Conservation (phyloP, 2,329 filamentous ascomycete species). For the Colletotrichum melonis region DNA sequence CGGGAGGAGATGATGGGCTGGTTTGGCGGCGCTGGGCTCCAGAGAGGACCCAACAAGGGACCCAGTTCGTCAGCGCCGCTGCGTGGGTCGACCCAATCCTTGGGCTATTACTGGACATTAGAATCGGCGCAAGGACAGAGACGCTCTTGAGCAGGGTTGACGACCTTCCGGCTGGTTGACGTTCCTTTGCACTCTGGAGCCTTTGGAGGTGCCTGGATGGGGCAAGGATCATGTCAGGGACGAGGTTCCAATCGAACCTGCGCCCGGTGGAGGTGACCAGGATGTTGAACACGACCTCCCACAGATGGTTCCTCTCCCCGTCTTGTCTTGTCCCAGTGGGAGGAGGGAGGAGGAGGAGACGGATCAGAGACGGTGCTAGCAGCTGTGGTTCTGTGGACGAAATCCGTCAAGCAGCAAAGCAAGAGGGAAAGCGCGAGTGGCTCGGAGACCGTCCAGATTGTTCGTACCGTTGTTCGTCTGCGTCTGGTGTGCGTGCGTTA, state of each 20-base stretch:
- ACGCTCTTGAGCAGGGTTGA: neutral
- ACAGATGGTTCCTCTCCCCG: neutral
- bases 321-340: neutral
- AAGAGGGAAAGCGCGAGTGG: neutral
- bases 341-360: neutral
- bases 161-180: slow-evolving; percentile 24
- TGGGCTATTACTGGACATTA: slow-evolving; percentile 30
- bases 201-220: neutral
- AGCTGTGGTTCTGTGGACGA: too few species aligned
- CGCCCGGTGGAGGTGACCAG: slow-evolving; percentile 25
- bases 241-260: slow-evolving; percentile 32
- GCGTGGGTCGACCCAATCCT: slow-evolving; percentile 31
- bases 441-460: neutral
- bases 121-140: slow-evolving; percentile 15
- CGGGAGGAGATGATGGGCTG: neutral
- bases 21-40: neutral
- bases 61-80: slow-evolving; percentile 27
- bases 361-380: neutral
- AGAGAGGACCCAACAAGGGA: neutral
- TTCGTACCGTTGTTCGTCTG: neutral
- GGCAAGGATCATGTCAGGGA: slow-evolving; percentile 31
- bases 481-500: neutral
- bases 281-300: slow-evolving; percentile 9
- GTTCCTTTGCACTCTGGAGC: slow-evolving; percentile 6
- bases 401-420: neutral